Base-by-base conservation (phyloP, 2,329 filamentous ascomycete species). In the Arachnomyces sp. region DNA sequence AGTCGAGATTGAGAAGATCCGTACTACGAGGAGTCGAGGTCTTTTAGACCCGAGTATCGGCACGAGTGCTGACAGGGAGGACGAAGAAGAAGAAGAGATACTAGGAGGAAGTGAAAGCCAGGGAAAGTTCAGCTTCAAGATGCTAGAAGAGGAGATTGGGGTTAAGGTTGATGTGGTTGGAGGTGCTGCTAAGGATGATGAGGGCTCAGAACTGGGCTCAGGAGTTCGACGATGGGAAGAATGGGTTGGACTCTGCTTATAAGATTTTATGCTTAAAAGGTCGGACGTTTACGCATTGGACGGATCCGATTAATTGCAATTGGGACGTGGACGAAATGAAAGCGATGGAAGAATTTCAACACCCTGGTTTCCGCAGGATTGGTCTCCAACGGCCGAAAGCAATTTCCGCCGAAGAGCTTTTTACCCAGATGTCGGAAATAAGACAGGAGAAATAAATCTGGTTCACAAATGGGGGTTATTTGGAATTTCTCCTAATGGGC, bases 161-260 rank as follows among this genome's bases (percentile, higher is more conserved):
- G 73, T 93, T 14, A 76, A 80, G 30, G 77, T 96, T 7, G 80
- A 85, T 32, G 80, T 95, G 3, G 56, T 84, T 11, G 84, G 84
- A 1, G 90, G 89, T 7, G 60, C 64, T 34, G 62, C 69, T 36
- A 65, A 89, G 80, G 62, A 78, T 82, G 46, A 57, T 59, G 76
- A 60, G 18, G 52, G 55, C 21, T 52, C 55, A 32, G 56, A 70
- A 25, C 76, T 83, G 39, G 80, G 75, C 7, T 72, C 80, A n/a
- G 82, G 82, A 17, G 79, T 87, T 25, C 80, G 84, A 42, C 82
- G 78, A 61, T 95, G 90, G 89, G 94, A 88, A 78, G 77, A 77
- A 53, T 96, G 90, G 90, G 81, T 96, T 56, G 86, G 81, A 2
- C 75, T 82, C 57, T 78, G 82, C 55, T 67, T 93, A 52, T 92